Evolutionary conservation across 495 filamentous ascomycete species (phyloP).

Genomic region (Cryomyces minteri): DNA sequence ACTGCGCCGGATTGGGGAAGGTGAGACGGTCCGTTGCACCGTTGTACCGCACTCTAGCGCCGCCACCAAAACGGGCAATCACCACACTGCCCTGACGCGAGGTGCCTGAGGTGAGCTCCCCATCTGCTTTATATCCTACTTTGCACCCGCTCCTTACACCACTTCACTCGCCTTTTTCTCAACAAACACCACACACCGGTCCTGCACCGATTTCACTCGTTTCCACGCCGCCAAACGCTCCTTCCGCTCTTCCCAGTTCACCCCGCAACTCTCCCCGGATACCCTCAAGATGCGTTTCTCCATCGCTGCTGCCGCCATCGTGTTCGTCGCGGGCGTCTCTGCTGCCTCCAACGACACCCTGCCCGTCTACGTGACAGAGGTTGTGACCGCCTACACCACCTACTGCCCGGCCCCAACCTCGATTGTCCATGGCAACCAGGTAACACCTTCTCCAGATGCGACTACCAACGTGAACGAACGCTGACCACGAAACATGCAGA

Average conservation of each 20-base stretch:
- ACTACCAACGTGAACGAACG: too few species aligned
- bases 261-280: conserved; percentile 4
- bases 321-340: conserved; percentile 37
- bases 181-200: conserved; percentile 12
- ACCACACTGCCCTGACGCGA: too few species aligned
- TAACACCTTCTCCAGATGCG: too few species aligned
- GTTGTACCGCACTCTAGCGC: too few species aligned
- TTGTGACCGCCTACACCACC: conserved; percentile 65
- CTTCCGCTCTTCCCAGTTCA: conserved; percentile 1
- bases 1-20: too few species aligned
- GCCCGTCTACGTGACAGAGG: conserved; percentile 46
- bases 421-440: conserved; percentile 40
- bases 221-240: conserved; percentile 2
- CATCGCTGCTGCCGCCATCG: conserved; percentile 39
- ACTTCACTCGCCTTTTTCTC: too few species aligned
- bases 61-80: too few species aligned
- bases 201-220: conserved; percentile 19
- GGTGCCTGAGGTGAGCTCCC: too few species aligned
- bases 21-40: too few species aligned
- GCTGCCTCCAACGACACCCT: conserved; percentile 22
- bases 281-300: conserved; percentile 78
- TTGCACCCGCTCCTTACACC: too few species aligned
- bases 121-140: too few species aligned
- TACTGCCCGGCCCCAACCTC: conserved; percentile 66
- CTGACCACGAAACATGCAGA: conserved; percentile 14